phyloP scores from a whole-genome alignment of 139 green algal species.

The Picochlorum sp. region DNA sequence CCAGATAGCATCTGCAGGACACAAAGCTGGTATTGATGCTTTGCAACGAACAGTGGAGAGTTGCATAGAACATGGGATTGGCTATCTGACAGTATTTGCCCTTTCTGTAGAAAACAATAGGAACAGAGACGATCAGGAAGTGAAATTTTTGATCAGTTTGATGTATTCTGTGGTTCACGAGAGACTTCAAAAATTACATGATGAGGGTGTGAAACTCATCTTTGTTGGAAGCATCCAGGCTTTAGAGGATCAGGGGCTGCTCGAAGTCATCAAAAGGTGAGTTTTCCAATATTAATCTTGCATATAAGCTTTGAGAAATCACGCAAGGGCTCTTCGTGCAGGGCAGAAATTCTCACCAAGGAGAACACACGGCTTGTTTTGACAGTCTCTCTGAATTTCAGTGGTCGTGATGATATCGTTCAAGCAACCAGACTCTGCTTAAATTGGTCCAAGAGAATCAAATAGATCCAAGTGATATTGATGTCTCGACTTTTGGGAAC shows the following conservation, averaged over 20 bases:
- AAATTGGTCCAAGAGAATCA: neutral
- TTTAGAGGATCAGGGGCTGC: neutral
- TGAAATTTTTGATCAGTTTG: conserved; percentile 28
- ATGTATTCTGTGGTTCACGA: neutral
- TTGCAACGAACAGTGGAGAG: conserved; percentile 33
- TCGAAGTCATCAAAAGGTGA: neutral
- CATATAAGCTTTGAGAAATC: too few relatives aligned
- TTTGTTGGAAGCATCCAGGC: neutral
- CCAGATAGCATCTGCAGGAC: conserved; percentile 20
- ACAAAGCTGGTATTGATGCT: conserved; percentile 39
- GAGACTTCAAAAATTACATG: conserved; percentile 7
- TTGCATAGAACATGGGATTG: conserved; percentile 30
- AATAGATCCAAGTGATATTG: conserved; percentile 25
- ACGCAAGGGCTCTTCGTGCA: neutral
- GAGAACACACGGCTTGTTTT: conserved; percentile 38
- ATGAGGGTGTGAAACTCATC: neutral
- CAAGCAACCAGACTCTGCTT: too few relatives aligned
- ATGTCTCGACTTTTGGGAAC: neutral
- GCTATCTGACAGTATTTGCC: conserved; percentile 40
- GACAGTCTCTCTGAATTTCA: conserved; percentile 51
- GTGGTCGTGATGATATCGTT: conserved; percentile 50
- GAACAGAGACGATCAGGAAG: conserved; percentile 30
- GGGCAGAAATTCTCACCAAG: conserved; percentile 33
- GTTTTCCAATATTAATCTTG: too few relatives aligned
- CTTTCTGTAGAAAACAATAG: conserved; percentile 56